Evolutionary conservation across 768 basidiomycete genomes (phyloP), one percentile per base, ranked within the genome.

Genomic region (Suillus plorans): DNA sequence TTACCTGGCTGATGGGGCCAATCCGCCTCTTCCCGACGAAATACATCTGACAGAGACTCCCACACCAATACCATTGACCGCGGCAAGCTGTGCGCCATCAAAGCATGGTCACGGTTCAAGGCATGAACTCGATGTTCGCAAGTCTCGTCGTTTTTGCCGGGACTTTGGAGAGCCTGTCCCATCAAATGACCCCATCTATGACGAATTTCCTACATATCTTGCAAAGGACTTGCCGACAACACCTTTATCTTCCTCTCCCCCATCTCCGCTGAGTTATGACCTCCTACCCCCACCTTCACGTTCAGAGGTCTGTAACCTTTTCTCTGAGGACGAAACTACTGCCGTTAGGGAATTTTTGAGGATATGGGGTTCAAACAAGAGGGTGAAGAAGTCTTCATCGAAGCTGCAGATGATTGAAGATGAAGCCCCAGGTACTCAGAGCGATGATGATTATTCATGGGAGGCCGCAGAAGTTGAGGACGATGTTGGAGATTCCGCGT

Each of bases 301-400:
- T 22, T 22, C 41, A 25, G 63, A 63, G 7, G 28, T 28, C 22
- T 28, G 20, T 9, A 39, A 63, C 18, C 52, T 39, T 18, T 39
- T 65, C 37, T 64, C 70, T 44, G 65, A 60, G 37, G 68, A 65
- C 34, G 71, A 74, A 5, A 42, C 41, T 28, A 57, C 28, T 62
- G 68, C 67, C 37, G 56, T 66, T 3, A 68, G 65, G 20, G 66
- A 66, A 14, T 69, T 69, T 37, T 20, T 71, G 59, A 66, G 66
- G 57, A 70, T 66, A 61, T 61, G 59, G 64, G 64, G 63, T 59
- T 2, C 66, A 66, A 61, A 63, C 37, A 58, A 36, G 55, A 22
- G 60, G 61, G 61, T 55, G 63, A 59, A 53, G 65, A 45, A 56
- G 44, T 18, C 31, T 64, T n/a, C 67, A 65, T 65, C 67, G 25